Percentiles rank a stretch among this genome's conserved stretches.
Conservation (phyloP, 1,284 basidiomycete species). For the Ceratobasidium sp. region DNA sequence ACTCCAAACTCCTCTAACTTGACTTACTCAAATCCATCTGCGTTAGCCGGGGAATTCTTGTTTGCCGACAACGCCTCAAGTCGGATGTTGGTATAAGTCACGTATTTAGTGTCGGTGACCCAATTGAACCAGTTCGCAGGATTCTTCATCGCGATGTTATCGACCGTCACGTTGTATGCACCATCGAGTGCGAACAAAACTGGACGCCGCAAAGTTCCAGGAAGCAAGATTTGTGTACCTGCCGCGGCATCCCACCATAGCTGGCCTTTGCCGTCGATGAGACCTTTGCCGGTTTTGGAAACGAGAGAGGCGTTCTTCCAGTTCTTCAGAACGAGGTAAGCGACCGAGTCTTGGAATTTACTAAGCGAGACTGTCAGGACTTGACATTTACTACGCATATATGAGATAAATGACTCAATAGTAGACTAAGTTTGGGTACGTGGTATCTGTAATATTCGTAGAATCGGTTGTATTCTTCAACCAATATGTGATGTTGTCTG, state of each 20-base stretch:
- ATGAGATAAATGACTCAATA: slow-evolving; percentile 1
- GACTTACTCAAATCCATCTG: slow-evolving; percentile 41
- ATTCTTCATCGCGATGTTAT: slow-evolving; percentile 39
- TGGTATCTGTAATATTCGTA: slow-evolving; percentile 40
- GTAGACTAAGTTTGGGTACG: slow-evolving; percentile 41
- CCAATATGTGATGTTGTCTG: slow-evolving; percentile 43
- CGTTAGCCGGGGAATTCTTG: slow-evolving; percentile 37
- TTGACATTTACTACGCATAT: too few species aligned
- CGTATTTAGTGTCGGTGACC: slow-evolving; percentile 35
- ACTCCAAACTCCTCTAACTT: too few species aligned
- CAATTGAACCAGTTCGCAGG: slow-evolving; percentile 42
- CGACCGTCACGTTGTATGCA: slow-evolving; percentile 24
- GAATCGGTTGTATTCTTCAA: slow-evolving; percentile 36
- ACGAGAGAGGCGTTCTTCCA: slow-evolving; percentile 40
- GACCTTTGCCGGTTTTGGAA: slow-evolving; percentile 43
- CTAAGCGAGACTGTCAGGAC: neutral
- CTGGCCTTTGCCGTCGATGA: slow-evolving; percentile 40
- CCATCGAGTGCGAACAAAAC: slow-evolving; percentile 37
- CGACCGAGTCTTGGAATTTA: slow-evolving; percentile 42
- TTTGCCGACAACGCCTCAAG: slow-evolving; percentile 36
- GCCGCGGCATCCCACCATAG: slow-evolving; percentile 36
- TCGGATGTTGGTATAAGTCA: slow-evolving; percentile 34
- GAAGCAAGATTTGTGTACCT: slow-evolving; percentile 26
- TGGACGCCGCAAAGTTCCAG: slow-evolving; percentile 29
- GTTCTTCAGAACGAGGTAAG: slow-evolving; percentile 38